Percentiles rank a stretch among this genome's conserved stretches.
Conservation (phyloP, 805 yeast species). For the Candida cerambycidarum region DNA sequence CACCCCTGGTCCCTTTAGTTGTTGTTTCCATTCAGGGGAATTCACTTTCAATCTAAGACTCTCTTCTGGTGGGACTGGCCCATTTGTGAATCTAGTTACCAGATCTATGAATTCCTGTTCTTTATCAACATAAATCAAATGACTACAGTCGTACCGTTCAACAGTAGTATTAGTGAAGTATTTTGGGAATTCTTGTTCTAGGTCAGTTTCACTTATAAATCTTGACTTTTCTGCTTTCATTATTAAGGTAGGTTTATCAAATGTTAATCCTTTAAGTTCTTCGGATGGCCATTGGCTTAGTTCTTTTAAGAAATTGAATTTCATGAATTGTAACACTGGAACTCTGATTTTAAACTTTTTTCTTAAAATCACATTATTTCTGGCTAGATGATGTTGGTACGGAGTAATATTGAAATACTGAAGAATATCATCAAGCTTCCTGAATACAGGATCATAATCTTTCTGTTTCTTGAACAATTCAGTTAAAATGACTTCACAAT, state of each 20-base stretch:
- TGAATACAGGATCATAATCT: slow-evolving; percentile 7
- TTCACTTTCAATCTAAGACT: not conserved
- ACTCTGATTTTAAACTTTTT: slow-evolving; percentile 6
- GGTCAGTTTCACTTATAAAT: slow-evolving; percentile 36
- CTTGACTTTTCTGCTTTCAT: slow-evolving; percentile 44
- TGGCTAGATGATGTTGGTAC: slow-evolving; percentile 35
- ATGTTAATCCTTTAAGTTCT: slow-evolving; percentile 11
- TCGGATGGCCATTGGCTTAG: slow-evolving; percentile 28
- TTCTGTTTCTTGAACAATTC: slow-evolving; percentile 25
- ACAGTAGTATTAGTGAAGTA: slow-evolving; percentile 24
- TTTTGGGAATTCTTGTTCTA: slow-evolving; percentile 19
- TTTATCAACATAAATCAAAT: slow-evolving; percentile 31
- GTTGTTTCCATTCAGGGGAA: not conserved
- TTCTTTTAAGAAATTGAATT: slow-evolving; percentile 16
- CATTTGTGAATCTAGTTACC: not conserved
- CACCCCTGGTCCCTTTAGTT: not conserved
- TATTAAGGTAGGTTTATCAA: slow-evolving; percentile 38
- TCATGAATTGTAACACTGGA: slow-evolving; percentile 25
- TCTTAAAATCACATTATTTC: slow-evolving; percentile 29
- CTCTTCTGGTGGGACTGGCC: not conserved
- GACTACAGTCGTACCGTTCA: slow-evolving; percentile 30
- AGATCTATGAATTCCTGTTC: not conserved
- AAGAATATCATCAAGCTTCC: slow-evolving; percentile 21
- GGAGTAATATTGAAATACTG: slow-evolving; percentile 23
- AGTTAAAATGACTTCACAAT: slow-evolving; percentile 30